Conservation (phyloP, 73 alveolate species). For the Breviolum minutum region DNA sequence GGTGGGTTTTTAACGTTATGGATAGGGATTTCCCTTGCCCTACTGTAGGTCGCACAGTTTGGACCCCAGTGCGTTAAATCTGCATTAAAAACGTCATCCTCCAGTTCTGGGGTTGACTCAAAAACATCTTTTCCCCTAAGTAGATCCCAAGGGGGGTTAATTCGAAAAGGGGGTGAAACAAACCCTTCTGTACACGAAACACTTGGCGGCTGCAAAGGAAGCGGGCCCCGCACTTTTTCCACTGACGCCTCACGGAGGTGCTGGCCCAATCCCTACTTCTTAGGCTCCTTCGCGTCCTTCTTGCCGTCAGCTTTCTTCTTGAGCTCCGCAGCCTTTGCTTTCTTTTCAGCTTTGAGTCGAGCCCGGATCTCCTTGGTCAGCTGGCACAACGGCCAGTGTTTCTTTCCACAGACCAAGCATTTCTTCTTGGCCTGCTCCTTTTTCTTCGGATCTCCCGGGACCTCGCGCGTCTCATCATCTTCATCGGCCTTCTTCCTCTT, state of each 20-base stretch:
- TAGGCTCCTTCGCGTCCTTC: background rate
- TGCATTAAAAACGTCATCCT: background rate
- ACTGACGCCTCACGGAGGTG: background rate
- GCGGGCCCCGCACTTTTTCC: too few relatives aligned
- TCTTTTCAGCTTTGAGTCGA: background rate
- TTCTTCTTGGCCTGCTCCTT: background rate
- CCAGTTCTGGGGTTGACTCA: background rate
- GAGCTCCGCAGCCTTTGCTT: background rate
- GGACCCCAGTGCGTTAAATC: background rate
- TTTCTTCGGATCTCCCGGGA: background rate
- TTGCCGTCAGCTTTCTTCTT: background rate
- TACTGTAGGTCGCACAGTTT: slow-evolving; percentile 4
- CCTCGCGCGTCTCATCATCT: background rate
- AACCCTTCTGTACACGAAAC: too few relatives aligned
- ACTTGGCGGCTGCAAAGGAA: too few relatives aligned
- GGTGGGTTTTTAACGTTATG: background rate
- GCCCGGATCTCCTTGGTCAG: background rate
- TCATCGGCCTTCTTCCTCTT: background rate
- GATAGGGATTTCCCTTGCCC: slow-evolving; percentile 27
- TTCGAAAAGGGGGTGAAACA: background rate
- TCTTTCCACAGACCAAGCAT: background rate
- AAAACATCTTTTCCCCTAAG: background rate
- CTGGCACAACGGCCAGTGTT: background rate
- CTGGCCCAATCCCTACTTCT: background rate
- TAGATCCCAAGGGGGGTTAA: background rate